These are phyloP conservation scores for Sclerospora graminicola DNA, from an alignment of 352 stramenopile species.

Conservation along the genomic window DNA sequence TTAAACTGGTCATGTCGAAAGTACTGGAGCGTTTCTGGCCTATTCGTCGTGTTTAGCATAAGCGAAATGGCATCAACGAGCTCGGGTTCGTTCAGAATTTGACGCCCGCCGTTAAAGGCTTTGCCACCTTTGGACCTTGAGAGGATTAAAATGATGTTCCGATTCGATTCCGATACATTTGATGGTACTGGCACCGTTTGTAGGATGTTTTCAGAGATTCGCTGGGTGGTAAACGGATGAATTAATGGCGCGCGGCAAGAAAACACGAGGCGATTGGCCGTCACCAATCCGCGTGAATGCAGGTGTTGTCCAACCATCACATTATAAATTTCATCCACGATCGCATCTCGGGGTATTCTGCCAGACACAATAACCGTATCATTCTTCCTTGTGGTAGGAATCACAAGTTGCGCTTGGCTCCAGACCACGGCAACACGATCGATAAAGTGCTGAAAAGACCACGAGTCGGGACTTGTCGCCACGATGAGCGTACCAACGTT, in stretches of 20 bases:
- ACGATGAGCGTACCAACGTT: conserved; percentile 16
- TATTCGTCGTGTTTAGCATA: conserved; percentile 4
- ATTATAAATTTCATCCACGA: conserved; percentile 20
- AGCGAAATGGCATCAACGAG: conserved; percentile 12
- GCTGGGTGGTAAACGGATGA: conserved; percentile 17
- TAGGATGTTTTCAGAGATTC: conserved; percentile 21
- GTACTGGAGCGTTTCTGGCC: conserved; percentile 15
- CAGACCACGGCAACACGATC: conserved; percentile 22
- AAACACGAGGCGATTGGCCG: conserved; percentile 16
- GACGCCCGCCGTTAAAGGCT: conserved; percentile 12
- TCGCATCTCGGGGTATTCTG: conserved; percentile 7
- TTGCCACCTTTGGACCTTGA: conserved; percentile 16
- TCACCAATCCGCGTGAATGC: conserved; percentile 2
- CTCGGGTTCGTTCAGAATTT: conserved; percentile 14
- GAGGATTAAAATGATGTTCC: conserved; percentile 18
- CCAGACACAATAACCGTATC: conserved; percentile 13
- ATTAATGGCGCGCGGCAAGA: conserved; percentile 20
- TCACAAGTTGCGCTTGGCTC: conserved; percentile 18
- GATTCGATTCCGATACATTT: conserved; percentile 1
- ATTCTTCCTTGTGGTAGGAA: conserved; percentile 10
- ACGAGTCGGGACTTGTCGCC: conserved; percentile 18
- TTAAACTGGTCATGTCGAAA: conserved; percentile 16
- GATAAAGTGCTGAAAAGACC: conserved; percentile 26
- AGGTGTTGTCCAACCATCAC: conserved; percentile 15
- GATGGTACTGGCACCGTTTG: conserved; percentile 3